Base-by-base conservation (phyloP, 257 asterid species). In the Salvia hispanica region DNA sequence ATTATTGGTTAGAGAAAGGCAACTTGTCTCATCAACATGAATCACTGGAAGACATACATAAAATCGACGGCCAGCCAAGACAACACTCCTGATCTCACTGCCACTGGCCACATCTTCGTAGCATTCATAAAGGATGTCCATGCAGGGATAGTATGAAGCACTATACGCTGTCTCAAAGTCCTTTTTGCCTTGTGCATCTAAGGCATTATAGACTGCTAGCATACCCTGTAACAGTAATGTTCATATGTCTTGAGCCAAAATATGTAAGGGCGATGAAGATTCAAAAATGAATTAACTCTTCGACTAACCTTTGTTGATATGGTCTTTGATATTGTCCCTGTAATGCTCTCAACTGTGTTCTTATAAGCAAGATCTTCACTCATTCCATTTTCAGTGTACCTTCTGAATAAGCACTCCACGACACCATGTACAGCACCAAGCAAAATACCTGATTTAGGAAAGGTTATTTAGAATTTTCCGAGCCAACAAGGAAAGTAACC, bases 351-450 rank as follows among this genome's bases (percentile, higher is more conserved):
- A 40, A 92, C 98, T 7, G 98, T 92, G 74, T 86, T 90, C 81
- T 83, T 92, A 83, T 92, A 92, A 66, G 97, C 98, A 78, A 86
- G 90, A 61, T 88, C 97, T 69, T 92, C 97, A 51, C 72, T 73
- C 94, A 92, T 92, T 67, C 98, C 98, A 64, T 88, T 80, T 69
- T 88, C 95, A 56, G 98, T 92, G 82, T 83, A 92, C 80, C 98
- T 83, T 82, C 98, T 83, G 84, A 92, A 92, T 46, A 92, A 72
- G 33, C 95, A 80, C 76, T 92, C 98, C 78, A 92, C 98, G 72
- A 90, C 80, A 16, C 98, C 98, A 71, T 92, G 98, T 64, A 92
- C 97, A 63, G 96, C 98, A 74, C 98, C 98, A 51, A 92, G 96
- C 78, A 92, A 82, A 80, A 92, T 92, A 45, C 98, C 98, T 92